These are phyloP conservation scores for Pistacia vera DNA, from an alignment of 345 rosid species.

Conservation along the genomic window DNA sequence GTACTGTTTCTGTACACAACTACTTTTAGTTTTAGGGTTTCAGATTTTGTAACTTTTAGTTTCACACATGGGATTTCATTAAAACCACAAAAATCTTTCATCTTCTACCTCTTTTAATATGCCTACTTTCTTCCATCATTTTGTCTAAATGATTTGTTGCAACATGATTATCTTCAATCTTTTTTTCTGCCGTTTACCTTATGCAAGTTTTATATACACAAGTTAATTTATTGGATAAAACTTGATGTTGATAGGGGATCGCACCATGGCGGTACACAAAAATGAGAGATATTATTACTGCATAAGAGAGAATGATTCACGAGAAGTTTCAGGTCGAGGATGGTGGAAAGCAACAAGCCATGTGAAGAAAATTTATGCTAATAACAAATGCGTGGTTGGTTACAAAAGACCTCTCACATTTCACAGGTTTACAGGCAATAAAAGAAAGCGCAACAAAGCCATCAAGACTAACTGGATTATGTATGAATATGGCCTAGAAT, in stretches of 20 bases:
- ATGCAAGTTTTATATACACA: too few relatives aligned
- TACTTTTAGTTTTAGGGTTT: too few relatives aligned
- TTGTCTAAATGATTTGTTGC: too few relatives aligned
- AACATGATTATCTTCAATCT: not conserved
- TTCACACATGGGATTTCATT: too few relatives aligned
- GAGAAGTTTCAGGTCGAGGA: slow-evolving; percentile 41
- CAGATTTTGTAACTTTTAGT: too few relatives aligned
- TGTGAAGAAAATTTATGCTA: slow-evolving; percentile 30
- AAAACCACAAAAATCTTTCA: too few relatives aligned
- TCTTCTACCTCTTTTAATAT: too few relatives aligned
- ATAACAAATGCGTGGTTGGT: slow-evolving; percentile 24
- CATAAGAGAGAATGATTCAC: slow-evolving; percentile 30
- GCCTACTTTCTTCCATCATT: too few relatives aligned
- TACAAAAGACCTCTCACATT: slow-evolving; percentile 34
- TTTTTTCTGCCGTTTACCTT: not conserved
- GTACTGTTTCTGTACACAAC: too few relatives aligned
- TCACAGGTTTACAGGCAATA: slow-evolving; percentile 29
- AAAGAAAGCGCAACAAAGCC: slow-evolving; percentile 26
- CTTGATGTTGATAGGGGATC: slow-evolving; percentile 13
- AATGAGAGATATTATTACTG: slow-evolving; percentile 31
- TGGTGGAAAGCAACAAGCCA: slow-evolving; percentile 61
- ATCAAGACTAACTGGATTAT: slow-evolving; percentile 21
- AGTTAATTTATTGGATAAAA: too few relatives aligned
- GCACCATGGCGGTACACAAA: not conserved
- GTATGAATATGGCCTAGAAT: slow-evolving; percentile 10